Conservation (phyloP, 345 rosid species). For the Trapa bicornis region DNA sequence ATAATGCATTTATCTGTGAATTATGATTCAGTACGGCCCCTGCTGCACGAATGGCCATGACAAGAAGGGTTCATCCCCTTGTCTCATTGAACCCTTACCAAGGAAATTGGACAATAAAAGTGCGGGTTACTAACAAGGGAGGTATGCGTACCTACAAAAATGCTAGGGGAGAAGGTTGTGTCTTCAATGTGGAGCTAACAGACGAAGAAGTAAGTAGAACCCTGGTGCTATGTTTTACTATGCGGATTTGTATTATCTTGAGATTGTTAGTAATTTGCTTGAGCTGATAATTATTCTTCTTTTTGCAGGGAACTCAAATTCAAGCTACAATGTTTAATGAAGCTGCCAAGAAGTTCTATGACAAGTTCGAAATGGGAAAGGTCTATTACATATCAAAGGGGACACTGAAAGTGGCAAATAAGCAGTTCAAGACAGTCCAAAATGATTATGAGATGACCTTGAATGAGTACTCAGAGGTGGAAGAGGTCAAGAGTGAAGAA, state of each 20-base stretch:
- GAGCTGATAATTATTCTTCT: background rate
- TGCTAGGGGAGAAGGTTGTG: conserved; percentile 88
- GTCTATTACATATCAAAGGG: conserved; percentile 87
- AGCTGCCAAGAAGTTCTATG: conserved; percentile 74
- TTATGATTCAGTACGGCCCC: conserved; percentile 59
- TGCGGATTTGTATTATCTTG: background rate
- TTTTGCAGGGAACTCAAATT: conserved; percentile 70
- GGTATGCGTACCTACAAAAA: conserved; percentile 70
- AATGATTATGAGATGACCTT: conserved; percentile 94
- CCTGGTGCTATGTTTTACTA: background rate
- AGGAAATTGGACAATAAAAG: conserved; percentile 92
- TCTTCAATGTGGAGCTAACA: conserved; percentile 86
- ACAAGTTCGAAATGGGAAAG: conserved; percentile 64
- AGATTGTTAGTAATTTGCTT: background rate
- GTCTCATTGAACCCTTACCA: conserved; percentile 90
- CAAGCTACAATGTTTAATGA: conserved; percentile 96
- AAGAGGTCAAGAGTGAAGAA: conserved; percentile 61
- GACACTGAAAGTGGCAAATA: conserved; percentile 69
- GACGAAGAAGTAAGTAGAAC: conserved; percentile 69
- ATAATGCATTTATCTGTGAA: background rate
- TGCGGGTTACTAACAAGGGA: conserved; percentile 75
- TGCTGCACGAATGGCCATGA: conserved; percentile 68
- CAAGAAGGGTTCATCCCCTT: conserved; percentile 85
- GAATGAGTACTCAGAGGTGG: conserved; percentile 77
- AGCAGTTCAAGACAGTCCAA: conserved; percentile 73